These are phyloP conservation scores for Lepidium sativum DNA, from an alignment of 345 rosid genomes.

Conservation along the genomic window DNA sequence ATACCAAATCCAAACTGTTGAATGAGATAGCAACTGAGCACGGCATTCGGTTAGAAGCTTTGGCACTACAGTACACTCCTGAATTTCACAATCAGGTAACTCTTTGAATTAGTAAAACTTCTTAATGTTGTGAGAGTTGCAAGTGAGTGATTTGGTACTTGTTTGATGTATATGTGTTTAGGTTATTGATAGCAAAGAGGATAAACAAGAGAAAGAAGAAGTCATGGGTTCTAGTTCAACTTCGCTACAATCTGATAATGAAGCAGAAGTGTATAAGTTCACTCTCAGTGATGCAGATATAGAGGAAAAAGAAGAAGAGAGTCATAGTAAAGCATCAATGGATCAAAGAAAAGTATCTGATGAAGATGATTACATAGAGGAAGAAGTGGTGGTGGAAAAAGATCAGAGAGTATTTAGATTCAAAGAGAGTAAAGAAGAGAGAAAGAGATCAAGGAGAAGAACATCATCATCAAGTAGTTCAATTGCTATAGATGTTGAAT, in stretches of 20 bases:
- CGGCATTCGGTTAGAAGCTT: conserved; percentile 24
- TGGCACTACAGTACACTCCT: conserved; percentile 48
- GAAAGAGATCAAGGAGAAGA: conserved; percentile 11
- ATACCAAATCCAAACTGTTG: conserved; percentile 37
- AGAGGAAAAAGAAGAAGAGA: neutral
- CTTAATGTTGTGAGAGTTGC: neutral
- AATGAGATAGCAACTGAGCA: conserved; percentile 45
- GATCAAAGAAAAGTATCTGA: neutral
- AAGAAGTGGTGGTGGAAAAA: neutral
- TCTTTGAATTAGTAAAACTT: neutral
- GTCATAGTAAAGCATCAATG: neutral
- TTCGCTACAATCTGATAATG: neutral
- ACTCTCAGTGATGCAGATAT: neutral
- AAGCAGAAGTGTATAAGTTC: conserved; percentile 14
- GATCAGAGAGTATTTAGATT: conserved; percentile 14
- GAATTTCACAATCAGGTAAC: conserved; percentile 16
- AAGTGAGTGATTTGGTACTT: neutral
- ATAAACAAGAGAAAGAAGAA: neutral
- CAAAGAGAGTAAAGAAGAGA: neutral
- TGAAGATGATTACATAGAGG: conserved; percentile 7
- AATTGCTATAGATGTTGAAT: neutral
- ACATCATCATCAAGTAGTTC: conserved; percentile 1
- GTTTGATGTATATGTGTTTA: neutral
- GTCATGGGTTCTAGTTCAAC: neutral
- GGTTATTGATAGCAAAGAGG: neutral